These are phyloP conservation scores for Earliella scabrosa DNA, from an alignment of 1,284 basidiomycete species.

Conservation along the genomic window DNA sequence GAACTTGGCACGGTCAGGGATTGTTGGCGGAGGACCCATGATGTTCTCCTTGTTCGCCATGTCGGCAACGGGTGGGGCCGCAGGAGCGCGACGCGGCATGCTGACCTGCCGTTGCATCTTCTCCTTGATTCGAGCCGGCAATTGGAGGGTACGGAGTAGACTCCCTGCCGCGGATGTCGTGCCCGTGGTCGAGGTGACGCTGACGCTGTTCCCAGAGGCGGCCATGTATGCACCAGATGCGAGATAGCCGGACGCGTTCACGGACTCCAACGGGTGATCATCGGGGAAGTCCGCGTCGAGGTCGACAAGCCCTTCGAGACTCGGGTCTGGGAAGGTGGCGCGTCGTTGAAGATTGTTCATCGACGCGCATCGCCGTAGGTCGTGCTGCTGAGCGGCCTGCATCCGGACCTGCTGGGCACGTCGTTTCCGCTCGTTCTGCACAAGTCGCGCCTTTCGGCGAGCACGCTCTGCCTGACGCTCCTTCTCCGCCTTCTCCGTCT, in stretches of 20 bases:
- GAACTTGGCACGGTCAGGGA: conserved; percentile 55
- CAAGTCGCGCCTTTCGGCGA: conserved; percentile 41
- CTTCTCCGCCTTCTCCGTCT: conserved; percentile 53
- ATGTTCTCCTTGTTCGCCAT: conserved; percentile 44
- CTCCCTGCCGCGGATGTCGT: conserved; percentile 79
- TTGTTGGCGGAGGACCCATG: conserved; percentile 69
- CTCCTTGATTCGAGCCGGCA: conserved; percentile 58
- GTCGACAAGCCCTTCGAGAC: conserved; percentile 45
- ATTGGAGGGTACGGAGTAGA: conserved; percentile 45
- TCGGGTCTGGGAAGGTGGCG: conserved; percentile 37
- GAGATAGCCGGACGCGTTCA: conserved; percentile 72
- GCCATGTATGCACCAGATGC: conserved; percentile 75
- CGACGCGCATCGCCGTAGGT: conserved; percentile 78
- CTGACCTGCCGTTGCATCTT: conserved; percentile 65
- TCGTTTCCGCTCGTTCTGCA: conserved; percentile 42
- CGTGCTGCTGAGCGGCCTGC: conserved; percentile 47
- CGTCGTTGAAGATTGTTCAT: conserved; percentile 75
- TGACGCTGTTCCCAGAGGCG: conserved; percentile 94
- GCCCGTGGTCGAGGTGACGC: conserved; percentile 87
- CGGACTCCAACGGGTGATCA: conserved; percentile 53
- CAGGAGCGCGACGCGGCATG: conserved; percentile 58
- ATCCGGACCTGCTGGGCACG: conserved; percentile 41
- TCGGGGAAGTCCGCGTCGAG: conserved; percentile 48
- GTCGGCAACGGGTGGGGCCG: conserved; percentile 33
- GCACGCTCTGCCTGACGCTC: conserved; percentile 50